Evolutionary conservation across 1,284 basidiomycete genomes (phyloP).

Genomic region (Moesziomyces sp.): DNA sequence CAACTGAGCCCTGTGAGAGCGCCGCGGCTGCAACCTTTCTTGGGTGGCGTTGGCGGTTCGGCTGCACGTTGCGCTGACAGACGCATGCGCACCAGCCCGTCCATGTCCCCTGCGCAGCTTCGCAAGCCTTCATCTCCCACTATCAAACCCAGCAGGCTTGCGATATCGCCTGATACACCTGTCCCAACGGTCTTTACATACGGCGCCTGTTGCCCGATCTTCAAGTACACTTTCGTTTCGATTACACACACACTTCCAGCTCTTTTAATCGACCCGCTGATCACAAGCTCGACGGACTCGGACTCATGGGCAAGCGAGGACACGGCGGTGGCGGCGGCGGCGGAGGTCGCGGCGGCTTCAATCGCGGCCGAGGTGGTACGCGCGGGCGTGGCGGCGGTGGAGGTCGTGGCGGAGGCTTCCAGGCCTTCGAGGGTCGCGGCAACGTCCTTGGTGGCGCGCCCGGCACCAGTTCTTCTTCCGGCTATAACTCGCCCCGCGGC

Average conservation of each 20-base stretch:
- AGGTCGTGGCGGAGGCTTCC: slow-evolving; percentile 14
- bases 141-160: no score
- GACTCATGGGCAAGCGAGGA: slow-evolving; percentile 34
- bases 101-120: not conserved
- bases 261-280: not conserved
- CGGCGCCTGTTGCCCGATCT: no score
- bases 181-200: no score
- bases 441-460: slow-evolving; percentile 18
- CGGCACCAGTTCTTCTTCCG: slow-evolving; percentile 11
- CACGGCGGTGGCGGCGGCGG: slow-evolving; percentile 25
- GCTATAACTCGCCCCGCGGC: slow-evolving; percentile 28
- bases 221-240: no score
- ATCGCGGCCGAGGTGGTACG: slow-evolving; percentile 15
- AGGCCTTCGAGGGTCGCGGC: slow-evolving; percentile 27
- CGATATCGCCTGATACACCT: no score
- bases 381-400: slow-evolving; percentile 9
- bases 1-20: not conserved
- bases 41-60: slow-evolving; percentile 8
- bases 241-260: not conserved
- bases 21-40: not conserved
- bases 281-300: not conserved
- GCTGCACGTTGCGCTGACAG: slow-evolving; percentile 11
- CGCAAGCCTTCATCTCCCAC: not conserved
- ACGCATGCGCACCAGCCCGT: not conserved
- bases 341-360: slow-evolving; percentile 14